These are phyloP conservation scores for Fomitopsis pinicola DNA, from an alignment of 1,284 basidiomycete genomes.

Conservation along the genomic window DNA sequence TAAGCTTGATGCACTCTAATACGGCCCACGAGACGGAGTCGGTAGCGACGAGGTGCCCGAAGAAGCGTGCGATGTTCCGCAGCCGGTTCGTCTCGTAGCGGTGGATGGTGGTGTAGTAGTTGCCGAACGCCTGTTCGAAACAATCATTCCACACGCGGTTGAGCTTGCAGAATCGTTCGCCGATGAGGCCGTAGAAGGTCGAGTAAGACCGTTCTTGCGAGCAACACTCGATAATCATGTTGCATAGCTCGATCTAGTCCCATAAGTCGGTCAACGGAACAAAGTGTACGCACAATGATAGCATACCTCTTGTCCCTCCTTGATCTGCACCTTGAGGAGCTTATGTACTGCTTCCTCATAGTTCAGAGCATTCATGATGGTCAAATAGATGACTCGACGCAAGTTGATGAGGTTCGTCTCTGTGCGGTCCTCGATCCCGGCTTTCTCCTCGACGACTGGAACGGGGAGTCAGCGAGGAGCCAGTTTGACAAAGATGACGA, in stretches of 20 bases:
- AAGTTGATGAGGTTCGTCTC: slow-evolving; percentile 96
- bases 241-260: slow-evolving; percentile 84
- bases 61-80: slow-evolving; percentile 96
- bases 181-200: slow-evolving; percentile 93
- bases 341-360: slow-evolving; percentile 99
- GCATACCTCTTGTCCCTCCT: slow-evolving; percentile 88
- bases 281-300: background rate
- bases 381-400: slow-evolving; percentile 91
- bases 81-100: slow-evolving; percentile 98
- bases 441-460: slow-evolving; percentile 64
- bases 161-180: slow-evolving; percentile 95
- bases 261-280: slow-evolving; percentile 4
- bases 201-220: slow-evolving; percentile 98
- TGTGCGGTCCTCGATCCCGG: slow-evolving; percentile 92
- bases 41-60: slow-evolving; percentile 83
- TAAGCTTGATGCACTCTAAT: slow-evolving; percentile 86
- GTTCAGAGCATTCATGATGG: slow-evolving; percentile 97
- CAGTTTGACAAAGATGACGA: background rate
- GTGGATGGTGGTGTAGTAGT: slow-evolving; percentile 96
- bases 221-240: slow-evolving; percentile 99
- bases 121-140: slow-evolving; percentile 85
- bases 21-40: slow-evolving; percentile 91
- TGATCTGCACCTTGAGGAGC: slow-evolving; percentile 88
- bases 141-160: slow-evolving; percentile 91
- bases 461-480: background rate